phyloP scores from a whole-genome alignment of 2,329 filamentous ascomycete species.

The Botrytis fabae region DNA sequence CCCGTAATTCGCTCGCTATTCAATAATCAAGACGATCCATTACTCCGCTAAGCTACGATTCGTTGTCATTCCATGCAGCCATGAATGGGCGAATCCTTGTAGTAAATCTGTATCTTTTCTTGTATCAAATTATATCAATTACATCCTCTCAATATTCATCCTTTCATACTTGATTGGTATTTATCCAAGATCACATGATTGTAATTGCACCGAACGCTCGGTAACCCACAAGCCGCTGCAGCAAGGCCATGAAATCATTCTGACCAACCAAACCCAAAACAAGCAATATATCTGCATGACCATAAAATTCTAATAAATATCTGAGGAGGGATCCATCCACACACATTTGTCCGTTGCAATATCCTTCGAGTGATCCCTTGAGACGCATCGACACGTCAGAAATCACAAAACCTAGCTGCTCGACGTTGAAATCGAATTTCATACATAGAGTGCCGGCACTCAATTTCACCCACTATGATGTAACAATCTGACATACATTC shows the following conservation, averaged over 20 bases:
- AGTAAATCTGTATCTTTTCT: slow-evolving; percentile 3
- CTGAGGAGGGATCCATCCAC: slow-evolving; percentile 16
- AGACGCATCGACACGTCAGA: slow-evolving; percentile 24
- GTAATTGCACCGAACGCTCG: slow-evolving; percentile 15
- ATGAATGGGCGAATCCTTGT: slow-evolving; percentile 18
- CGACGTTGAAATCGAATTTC: not conserved
- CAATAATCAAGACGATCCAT: slow-evolving; percentile 19
- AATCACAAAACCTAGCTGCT: slow-evolving; percentile 22
- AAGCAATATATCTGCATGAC: slow-evolving; percentile 22
- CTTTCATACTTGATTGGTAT: slow-evolving; percentile 13
- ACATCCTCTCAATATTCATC: slow-evolving; percentile 15
- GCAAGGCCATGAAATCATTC: slow-evolving; percentile 17
- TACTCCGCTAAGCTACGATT: slow-evolving; percentile 18
- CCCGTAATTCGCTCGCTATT: slow-evolving; percentile 12
- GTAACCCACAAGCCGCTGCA: slow-evolving; percentile 23
- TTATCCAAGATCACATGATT: slow-evolving; percentile 22
- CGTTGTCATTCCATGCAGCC: slow-evolving; percentile 22
- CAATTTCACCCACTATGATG: slow-evolving; percentile 19
- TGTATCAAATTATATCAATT: slow-evolving; percentile 16
- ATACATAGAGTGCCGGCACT: slow-evolving; percentile 25
- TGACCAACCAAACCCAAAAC: slow-evolving; percentile 20
- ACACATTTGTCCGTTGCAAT: slow-evolving; percentile 4
- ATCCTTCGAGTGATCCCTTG: slow-evolving; percentile 14
- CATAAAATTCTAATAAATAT: slow-evolving; percentile 22
- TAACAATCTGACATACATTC: slow-evolving; percentile 6